Evolutionary conservation across 306 rosid genomes (phyloP), one percentile per base, ranked within the genome.

Genomic region (Glycine latifolia): DNA sequence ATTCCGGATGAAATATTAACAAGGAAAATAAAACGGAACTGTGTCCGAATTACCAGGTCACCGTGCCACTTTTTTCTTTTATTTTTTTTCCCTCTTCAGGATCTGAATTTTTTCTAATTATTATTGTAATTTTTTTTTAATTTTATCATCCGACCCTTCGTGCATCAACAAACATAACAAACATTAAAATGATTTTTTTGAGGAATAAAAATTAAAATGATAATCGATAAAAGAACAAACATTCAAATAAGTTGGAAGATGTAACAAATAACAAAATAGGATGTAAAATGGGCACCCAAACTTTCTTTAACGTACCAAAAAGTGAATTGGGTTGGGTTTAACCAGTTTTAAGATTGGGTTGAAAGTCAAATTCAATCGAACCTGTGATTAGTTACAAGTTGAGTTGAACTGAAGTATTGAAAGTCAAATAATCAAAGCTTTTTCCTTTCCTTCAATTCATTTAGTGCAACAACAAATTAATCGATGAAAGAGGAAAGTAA

Each of bases 1-100:
- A 82, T 61, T 54, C 26, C 53, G 33, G 52, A 33, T 16, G 59
- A 66, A 68, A 26, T 11, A 35, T 16, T 14, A 69, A 47, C 35
- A 14, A 12, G 14, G 65, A 83, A 69, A 50, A 43, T 15, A 84
- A 73, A 71, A 41, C 52, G 74, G 65, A 83, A 31, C 68, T 41
- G 70, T 59, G 47, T 77, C 85, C 85, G 78, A 41, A 31, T 71
- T 76, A 77, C 83, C 60, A 49, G 85, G 81, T 86, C 47, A 44
- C 11, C 68, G 67, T 75, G 58, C 75, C 76, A 65, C 17, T 59
- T 58, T 74, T 48, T 14, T 67, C 12, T 72, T 26, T 3, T 37
- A 37, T 37, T 71, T 71, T 8, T 47, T 26, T 8, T 12, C 68
- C 52, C 1, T 26, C 31, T 11, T 58, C 17, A 11, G 15, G 12